Base-by-base conservation (phyloP, 2,329 filamentous ascomycete species). In the Geosmithia morbida region DNA sequence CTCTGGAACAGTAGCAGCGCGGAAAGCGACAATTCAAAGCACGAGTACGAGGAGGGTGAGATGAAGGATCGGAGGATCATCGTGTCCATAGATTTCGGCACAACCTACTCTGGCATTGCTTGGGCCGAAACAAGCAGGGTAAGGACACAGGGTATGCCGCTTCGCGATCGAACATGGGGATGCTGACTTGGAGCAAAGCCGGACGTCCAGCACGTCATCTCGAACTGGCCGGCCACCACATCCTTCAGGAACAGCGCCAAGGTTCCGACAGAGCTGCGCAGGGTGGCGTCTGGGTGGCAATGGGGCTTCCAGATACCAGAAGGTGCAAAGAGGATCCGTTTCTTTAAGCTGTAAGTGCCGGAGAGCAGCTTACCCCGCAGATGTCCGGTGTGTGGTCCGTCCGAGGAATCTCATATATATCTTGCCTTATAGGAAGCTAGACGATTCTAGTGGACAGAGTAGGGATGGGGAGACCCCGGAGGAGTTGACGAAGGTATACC, bases 21-120 rank as follows among this genome's bases (percentile, higher is more conserved):
- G 10, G 40, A 42, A 18, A 42, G 40, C 13, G 40, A 42, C n/a
- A 42, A 7, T 37, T 11, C 33, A 37, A 37, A 37, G 33, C 13
- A 37, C 33, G 33, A 37, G 33, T 37, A 37, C 33, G 33, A 7
- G 41, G 41, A 43, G 7, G 10, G 18, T 43, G 19, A 22, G 6
- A 22, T 20, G 41, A 43, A 20, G 41, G 55, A 57, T 41, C 54
- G 65, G 53, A 69, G 64, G 55, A 67, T 75, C 50, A 64, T 75
- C 46, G 64, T 75, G 51, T 72, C 69, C 18, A 70, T 77, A 49
- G 73, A 77, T 54, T 76, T 77, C 53, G 73, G 74, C 22, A 77
- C 73, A 13, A 77, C 74, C 4, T 77, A 71, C 55, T 74, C 72
- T 14, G 72, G 71, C 29, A 62, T 75, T n/a, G 70, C 70, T 29